These are phyloP conservation scores for Rostrohypoxylon terebratum DNA, from an alignment of 495 filamentous ascomycete genomes.

Conservation along the genomic window DNA sequence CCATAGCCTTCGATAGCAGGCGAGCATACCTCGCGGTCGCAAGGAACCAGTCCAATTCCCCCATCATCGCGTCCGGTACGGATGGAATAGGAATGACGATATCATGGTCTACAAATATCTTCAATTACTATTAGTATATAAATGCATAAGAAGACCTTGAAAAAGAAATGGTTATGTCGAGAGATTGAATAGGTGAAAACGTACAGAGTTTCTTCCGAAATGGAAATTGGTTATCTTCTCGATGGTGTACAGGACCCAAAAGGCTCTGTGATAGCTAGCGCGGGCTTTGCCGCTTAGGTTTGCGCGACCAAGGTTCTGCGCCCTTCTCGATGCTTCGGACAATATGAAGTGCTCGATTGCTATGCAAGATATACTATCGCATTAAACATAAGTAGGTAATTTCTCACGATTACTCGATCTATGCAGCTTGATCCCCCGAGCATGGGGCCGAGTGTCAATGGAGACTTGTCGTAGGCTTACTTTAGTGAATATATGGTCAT, in stretches of 20 bases:
- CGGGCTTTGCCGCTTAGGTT: constrained; percentile 26
- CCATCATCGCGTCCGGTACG: constrained; percentile 45
- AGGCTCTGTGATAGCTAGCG: constrained; percentile 40
- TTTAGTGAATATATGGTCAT: constrained; percentile 44
- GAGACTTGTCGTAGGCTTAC: background rate
- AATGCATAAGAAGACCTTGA: background rate
- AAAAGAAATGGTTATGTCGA: background rate
- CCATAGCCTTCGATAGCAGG: constrained; percentile 49
- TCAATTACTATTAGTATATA: background rate
- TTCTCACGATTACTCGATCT: no score
- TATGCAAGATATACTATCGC: constrained; percentile 47
- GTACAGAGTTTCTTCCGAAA: constrained; percentile 50
- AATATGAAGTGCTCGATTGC: constrained; percentile 51
- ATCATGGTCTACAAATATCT: constrained; percentile 48
- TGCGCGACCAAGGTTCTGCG: constrained; percentile 45
- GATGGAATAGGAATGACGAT: constrained; percentile 52
- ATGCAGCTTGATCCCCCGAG: background rate
- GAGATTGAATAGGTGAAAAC: constrained; percentile 2
- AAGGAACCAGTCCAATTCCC: constrained; percentile 53
- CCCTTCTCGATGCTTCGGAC: constrained; percentile 48
- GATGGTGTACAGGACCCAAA: constrained; percentile 55
- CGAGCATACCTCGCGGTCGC: constrained; percentile 45
- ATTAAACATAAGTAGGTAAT: background rate
- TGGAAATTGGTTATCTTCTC: constrained; percentile 52
- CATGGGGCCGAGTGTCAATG: background rate